A percentile compares a stretch with the other conserved stretches of the same genome.
Conservation (phyloP, 2,329 filamentous ascomycete genomes). For the Cytospora piceae region DNA sequence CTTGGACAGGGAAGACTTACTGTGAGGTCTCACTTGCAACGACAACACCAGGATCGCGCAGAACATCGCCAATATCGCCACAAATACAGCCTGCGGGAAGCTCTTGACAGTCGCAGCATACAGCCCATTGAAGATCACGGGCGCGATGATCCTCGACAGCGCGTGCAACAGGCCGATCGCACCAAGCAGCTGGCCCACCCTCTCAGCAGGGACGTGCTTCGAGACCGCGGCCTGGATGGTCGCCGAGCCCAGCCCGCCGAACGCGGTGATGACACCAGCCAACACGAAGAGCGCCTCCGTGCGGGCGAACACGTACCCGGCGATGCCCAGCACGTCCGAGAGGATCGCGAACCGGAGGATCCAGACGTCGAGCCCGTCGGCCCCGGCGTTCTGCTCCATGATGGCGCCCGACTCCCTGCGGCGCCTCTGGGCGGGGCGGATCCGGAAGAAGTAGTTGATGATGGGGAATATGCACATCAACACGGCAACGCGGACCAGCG, state of each 20-base stretch:
- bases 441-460: slow-evolving; percentile 75
- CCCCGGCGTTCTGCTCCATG: slow-evolving; percentile 64
- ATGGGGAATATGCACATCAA: slow-evolving; percentile 77
- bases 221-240: slow-evolving; percentile 83
- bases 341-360: slow-evolving; percentile 75
- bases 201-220: slow-evolving; percentile 85
- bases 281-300: slow-evolving; percentile 67
- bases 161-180: slow-evolving; percentile 86
- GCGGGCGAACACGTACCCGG: slow-evolving; percentile 72
- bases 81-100: slow-evolving; percentile 82
- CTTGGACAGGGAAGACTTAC: slow-evolving; percentile 56
- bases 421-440: slow-evolving; percentile 50
- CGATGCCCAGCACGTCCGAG: slow-evolving; percentile 75
- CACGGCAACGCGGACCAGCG: slow-evolving; percentile 73
- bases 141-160: slow-evolving; percentile 76
- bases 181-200: slow-evolving; percentile 84
- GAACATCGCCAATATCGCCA: slow-evolving; percentile 72
- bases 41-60: slow-evolving; percentile 66
- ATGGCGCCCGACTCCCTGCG: slow-evolving; percentile 44
- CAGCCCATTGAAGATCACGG: slow-evolving; percentile 81
- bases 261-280: slow-evolving; percentile 72
- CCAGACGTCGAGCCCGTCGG: slow-evolving; percentile 76
- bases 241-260: slow-evolving; percentile 85
- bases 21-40: slow-evolving; percentile 72
- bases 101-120: slow-evolving; percentile 80